Conservation (phyloP, 225 moss, liverwort and hornwort genomes). For the Marchantia paleacea region DNA sequence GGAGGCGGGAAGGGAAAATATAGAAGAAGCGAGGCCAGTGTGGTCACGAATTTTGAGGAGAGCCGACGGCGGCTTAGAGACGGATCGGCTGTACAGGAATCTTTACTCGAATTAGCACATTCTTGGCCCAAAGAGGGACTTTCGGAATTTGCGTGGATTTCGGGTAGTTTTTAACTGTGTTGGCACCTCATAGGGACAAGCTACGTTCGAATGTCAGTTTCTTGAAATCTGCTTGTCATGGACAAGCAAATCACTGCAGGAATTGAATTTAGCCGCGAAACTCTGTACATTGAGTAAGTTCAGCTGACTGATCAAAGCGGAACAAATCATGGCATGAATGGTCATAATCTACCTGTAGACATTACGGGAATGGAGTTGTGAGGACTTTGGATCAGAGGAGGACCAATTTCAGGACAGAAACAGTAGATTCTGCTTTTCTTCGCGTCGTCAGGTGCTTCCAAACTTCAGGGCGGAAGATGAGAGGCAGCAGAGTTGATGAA, state of each 20-base stretch:
- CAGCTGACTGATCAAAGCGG: neutral
- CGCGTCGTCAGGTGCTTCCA: neutral
- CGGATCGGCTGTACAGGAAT: neutral
- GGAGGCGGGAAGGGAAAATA: neutral
- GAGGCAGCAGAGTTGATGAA: conserved; percentile 18
- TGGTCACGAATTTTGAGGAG: neutral
- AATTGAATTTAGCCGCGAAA: neutral
- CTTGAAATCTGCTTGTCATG: conserved; percentile 8
- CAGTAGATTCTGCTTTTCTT: neutral
- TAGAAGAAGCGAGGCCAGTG: neutral
- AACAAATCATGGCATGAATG: neutral
- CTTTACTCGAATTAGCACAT: neutral
- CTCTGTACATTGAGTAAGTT: neutral
- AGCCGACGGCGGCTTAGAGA: neutral
- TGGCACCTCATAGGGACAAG: neutral
- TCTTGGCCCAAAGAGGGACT: neutral
- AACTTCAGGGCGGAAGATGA: conserved; percentile 6
- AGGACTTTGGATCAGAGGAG: neutral
- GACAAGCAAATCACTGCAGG: neutral
- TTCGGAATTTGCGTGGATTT: neutral
- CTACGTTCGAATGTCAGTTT: neutral
- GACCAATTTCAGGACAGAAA: neutral
- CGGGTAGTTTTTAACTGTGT: neutral
- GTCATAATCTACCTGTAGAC: neutral
- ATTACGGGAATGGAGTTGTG: neutral